phyloP scores from a whole-genome alignment of 345 rosid genomes.

The Populus davidiana region DNA sequence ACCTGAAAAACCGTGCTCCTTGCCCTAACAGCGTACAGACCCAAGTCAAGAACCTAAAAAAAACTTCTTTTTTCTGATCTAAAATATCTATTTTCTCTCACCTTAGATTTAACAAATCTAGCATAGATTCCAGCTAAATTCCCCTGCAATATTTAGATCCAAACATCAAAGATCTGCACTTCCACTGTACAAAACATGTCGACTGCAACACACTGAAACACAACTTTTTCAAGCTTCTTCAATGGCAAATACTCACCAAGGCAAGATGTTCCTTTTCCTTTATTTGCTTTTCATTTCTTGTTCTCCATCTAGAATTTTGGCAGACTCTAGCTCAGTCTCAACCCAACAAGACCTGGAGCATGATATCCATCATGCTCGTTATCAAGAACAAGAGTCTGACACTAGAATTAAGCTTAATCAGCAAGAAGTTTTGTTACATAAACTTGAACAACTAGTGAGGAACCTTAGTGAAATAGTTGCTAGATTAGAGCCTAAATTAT shows the following conservation, averaged over 20 bases:
- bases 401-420: conserved; percentile 16
- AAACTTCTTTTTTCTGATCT: neutral
- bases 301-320: conserved; percentile 20
- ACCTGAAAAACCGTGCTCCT: neutral
- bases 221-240: conserved; percentile 2
- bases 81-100: neutral
- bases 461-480: conserved; percentile 65
- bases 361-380: conserved; percentile 23
- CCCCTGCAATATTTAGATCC: conserved; percentile 34
- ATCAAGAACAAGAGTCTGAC: conserved; percentile 18
- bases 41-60: conserved; percentile 6
- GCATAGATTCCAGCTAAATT: conserved; percentile 35
- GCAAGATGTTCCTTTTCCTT: conserved; percentile 51
- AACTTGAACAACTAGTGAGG: conserved; percentile 69
- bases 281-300: conserved; percentile 42
- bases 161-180: conserved; percentile 18
- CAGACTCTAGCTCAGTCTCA: conserved; percentile 28
- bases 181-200: neutral
- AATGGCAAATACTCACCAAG: conserved; percentile 51
- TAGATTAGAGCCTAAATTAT: conserved; percentile 54
- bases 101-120: conserved; percentile 29
- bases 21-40: conserved; percentile 15
- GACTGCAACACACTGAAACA: conserved; percentile 33
- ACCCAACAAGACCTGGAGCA: conserved; percentile 17
- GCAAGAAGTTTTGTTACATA: conserved; percentile 45